Base-by-base conservation (phyloP, 768 basidiomycete genomes). In the Lentinula detonsa region DNA sequence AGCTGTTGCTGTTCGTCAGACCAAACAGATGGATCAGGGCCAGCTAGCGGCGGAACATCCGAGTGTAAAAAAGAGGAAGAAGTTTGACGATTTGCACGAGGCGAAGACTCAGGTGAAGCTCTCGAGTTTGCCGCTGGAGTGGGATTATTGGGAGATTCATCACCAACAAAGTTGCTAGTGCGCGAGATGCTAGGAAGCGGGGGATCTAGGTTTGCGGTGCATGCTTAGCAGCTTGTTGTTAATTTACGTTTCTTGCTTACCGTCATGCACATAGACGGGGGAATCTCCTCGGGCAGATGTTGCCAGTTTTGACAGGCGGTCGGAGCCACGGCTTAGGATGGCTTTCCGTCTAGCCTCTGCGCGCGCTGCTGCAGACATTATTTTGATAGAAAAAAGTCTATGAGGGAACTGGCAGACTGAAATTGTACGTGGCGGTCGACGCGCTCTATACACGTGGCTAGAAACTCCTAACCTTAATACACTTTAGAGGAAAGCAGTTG, bases 311-410 rank as follows among this genome's bases (percentile, higher is more conserved):
- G 88, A 86, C 46, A 93, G 84, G 58, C 91, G 83, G 76, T 91
- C 89, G 33, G 76, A 77, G 13, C 88, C 85, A 57, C 89, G 79
- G 64, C 78, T 78, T 21, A 92, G 81, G 61, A 93, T 92, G 39
- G 91, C 91, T 73, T 82, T 87, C 67, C 85, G 76, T 48, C 91
- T 81, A 9, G 91, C 91, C 73, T 90, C 90, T 71, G 90, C 88
- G 66, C 86, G 84, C 62, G 85, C 82, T 73, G 86, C 74, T 57
- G 87, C 79, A 66, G 83, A 81, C 72, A 76, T 76, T 34, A 18
- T 42, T 49, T 37, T 46, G 3, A 1, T 50, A 13, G 37, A 33
- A 28, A 57, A 42, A 3, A n/a, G 18, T 7, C 10, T n/a, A 40
- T 18, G 18, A 42, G 39, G 16, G 28, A 9, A 23, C 3, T 23